These are phyloP conservation scores for Annulohypoxylon maeteangense DNA, from an alignment of 495 filamentous ascomycete genomes.

Conservation along the genomic window DNA sequence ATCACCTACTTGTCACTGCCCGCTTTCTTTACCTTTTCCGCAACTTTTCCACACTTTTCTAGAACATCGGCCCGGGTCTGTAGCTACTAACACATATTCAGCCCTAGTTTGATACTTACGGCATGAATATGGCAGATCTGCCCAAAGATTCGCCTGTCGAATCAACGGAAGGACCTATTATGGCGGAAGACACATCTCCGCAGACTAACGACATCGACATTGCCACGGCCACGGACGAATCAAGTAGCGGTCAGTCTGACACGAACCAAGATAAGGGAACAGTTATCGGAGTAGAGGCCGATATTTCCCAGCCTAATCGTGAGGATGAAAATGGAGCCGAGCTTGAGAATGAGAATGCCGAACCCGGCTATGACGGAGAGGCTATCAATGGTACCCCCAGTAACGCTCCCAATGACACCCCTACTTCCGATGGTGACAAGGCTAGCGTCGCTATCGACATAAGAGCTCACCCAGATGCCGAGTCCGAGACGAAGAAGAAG, in stretches of 20 bases:
- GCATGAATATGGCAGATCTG: slow-evolving; percentile 34
- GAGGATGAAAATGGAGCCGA: not conserved
- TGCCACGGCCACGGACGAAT: slow-evolving; percentile 1
- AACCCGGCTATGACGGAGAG: slow-evolving; percentile 10
- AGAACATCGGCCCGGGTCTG: slow-evolving; percentile 12
- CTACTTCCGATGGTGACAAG: slow-evolving; percentile 7
- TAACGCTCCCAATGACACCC: not conserved
- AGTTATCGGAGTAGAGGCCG: slow-evolving; percentile 1
- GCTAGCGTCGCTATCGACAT: not conserved
- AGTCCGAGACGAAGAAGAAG: slow-evolving; percentile 47
- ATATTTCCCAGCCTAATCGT: not conserved
- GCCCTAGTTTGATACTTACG: slow-evolving; percentile 16
- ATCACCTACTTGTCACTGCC: slow-evolving; percentile 27
- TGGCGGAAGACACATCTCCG: not conserved
- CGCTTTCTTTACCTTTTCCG: not conserved
- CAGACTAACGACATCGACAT: slow-evolving; percentile 15
- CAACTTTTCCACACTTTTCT: slow-evolving; percentile 14
- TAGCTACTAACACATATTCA: slow-evolving; percentile 19
- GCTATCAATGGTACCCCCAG: not conserved
- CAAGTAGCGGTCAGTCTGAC: slow-evolving; percentile 36
- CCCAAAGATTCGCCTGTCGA: slow-evolving; percentile 21
- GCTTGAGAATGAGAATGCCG: not conserved
- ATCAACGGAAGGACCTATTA: slow-evolving; percentile 20
- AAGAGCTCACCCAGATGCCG: not conserved
- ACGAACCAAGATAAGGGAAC: slow-evolving; percentile 4